Evolutionary conservation across 2,329 filamentous ascomycete genomes (phyloP), one percentile per base, ranked within the genome.

Genomic region (Pseudogymnoascus sp.): DNA sequence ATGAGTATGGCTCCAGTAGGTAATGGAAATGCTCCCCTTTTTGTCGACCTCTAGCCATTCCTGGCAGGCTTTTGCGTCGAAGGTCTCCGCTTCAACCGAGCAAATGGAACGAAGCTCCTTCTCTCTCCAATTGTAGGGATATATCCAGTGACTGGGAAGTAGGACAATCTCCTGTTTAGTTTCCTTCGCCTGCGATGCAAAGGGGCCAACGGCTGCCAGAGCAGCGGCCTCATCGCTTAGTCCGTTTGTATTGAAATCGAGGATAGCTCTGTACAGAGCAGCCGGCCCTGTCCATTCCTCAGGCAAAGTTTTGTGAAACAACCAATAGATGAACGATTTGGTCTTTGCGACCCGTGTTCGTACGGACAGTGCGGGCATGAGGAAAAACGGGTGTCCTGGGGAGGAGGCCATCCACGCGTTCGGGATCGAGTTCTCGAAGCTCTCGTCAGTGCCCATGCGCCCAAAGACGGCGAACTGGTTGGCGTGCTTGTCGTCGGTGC

Each of bases 381-480:
- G 68, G 64, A 74, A 75, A 64, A 76, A 73, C 1, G 73, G 71
- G 60, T 75, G 73, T 16, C 72, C 71, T 0, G 73, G 74, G 0
- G 73, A 72, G 2, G 74, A 67, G 4, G 72, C 73, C 74, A 75
- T 75, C 73, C 73, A 75, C 3, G 73, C 74, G 57, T 76, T 75
- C 42, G 73, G 74, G 23, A 75, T 74, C n/a, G 70, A 72, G 61
- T 75, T 71, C 23, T 66, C 64, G 36, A 70, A 74, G 1, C 57
- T 60, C 1, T 67, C 63, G 64, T 75, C 69, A 2, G 63, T 67
- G 59, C 73, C 74, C 72, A 76, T 74, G 10, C 72, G 69, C 6
- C 73, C 73, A 31, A 75, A 73, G 45, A 75, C 67, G 14, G 65
- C 68, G n/a, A 60, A 23, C 7, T 40, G 57, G n/a, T 39, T 37